phyloP scores from a whole-genome alignment of 2,329 filamentous ascomycete genomes.

The Cladosporium halotolerans region DNA sequence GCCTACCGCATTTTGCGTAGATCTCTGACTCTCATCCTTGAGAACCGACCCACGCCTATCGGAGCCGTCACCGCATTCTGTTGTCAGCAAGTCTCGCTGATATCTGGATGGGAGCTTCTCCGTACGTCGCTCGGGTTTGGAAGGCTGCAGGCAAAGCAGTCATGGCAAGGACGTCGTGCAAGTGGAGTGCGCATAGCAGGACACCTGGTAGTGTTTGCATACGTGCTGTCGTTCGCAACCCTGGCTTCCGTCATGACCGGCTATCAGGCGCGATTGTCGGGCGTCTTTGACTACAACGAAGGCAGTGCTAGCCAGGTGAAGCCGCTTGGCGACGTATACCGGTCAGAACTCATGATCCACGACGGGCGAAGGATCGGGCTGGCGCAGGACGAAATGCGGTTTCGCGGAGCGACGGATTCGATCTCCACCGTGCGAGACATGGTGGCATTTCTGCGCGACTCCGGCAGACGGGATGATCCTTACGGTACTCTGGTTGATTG shows the following conservation, averaged over 20 bases:
- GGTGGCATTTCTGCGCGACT: background rate
- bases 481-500: background rate
- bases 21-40: slow-evolving; percentile 1
- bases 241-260: slow-evolving; percentile 2
- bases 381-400: background rate
- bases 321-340: background rate
- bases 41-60: background rate
- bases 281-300: background rate
- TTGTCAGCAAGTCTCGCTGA: background rate
- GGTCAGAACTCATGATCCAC: background rate
- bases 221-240: background rate
- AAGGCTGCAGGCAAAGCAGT: background rate
- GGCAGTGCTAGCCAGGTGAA: background rate
- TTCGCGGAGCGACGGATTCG: background rate
- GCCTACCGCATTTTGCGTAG: background rate
- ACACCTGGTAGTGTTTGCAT: background rate
- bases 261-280: background rate
- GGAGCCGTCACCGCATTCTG: background rate
- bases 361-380: background rate
- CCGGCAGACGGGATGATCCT: background rate
- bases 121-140: background rate
- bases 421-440: background rate
- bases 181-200: background rate
- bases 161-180: background rate
- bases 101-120: background rate